phyloP scores from a whole-genome alignment of 2,329 filamentous ascomycete species.

The Cryphonectria carpinicola region DNA sequence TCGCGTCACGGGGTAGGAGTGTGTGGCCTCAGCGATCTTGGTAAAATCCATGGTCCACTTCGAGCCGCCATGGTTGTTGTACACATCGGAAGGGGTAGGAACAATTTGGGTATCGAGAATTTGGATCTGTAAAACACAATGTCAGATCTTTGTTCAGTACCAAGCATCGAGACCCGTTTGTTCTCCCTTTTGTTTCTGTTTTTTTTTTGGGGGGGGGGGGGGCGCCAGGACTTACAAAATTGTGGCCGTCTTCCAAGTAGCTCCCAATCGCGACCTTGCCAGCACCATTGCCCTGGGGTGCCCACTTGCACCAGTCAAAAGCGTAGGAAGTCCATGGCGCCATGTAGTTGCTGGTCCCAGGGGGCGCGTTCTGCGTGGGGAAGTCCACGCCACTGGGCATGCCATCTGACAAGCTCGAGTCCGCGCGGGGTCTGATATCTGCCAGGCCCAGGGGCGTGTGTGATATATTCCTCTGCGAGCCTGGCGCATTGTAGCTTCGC shows the following conservation, averaged over 20 bases:
- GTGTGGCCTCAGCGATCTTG: constrained; percentile 93
- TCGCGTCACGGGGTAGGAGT: constrained; percentile 95
- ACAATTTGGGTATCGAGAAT: constrained; percentile 87
- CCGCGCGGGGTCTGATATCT: constrained; percentile 86
- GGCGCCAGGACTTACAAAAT: constrained; percentile 69
- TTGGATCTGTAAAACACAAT: constrained; percentile 71
- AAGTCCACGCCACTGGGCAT: constrained; percentile 65
- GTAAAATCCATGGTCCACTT: constrained; percentile 85
- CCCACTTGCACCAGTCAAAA: constrained; percentile 99
- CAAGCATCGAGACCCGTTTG: neutral
- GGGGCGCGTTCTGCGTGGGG: constrained; percentile 66
- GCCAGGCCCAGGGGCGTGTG: constrained; percentile 90
- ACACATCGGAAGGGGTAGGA: constrained; percentile 70
- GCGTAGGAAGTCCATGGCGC: constrained; percentile 96
- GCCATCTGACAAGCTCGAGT: constrained; percentile 78
- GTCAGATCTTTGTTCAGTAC: neutral
- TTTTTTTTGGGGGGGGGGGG: too few species aligned
- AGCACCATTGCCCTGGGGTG: constrained; percentile 75
- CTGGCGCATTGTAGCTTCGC: constrained; percentile 59
- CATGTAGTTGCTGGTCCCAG: constrained; percentile 87
- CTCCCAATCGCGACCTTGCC: constrained; percentile 95
- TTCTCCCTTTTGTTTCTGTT: too few species aligned
- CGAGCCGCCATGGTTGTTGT: constrained; percentile 65
- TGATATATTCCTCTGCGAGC: constrained; percentile 66
- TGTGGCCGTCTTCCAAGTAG: constrained; percentile 96